Evolutionary conservation across 2,329 filamentous ascomycete species (phyloP), one percentile per base, ranked within the genome.

Genomic region (Xylariales sp.): DNA sequence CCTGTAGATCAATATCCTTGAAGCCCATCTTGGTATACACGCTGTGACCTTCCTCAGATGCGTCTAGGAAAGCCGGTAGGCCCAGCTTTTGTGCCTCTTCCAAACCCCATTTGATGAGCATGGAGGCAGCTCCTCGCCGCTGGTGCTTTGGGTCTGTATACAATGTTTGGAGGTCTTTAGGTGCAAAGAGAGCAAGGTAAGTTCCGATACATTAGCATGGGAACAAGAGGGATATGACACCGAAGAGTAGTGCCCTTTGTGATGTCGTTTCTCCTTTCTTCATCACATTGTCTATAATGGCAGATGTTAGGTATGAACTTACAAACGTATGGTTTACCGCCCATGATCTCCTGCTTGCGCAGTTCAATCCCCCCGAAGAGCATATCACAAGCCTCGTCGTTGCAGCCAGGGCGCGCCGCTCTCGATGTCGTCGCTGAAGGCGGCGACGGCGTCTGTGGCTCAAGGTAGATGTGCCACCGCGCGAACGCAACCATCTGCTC

Each of bases 131-230:
- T 2, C 63, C 65, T n/a, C 62, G 60, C 6, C 58, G 44, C 33
- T 65, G 59, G 33, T 66, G 61, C 11, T 62, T 54, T 0, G 66
- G 66, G 38, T 65, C 57, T n/a, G 64, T 65, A n/a, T 55, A 54
- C 5, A 69, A 52, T 21, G 55, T 43, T 7, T 57, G 50, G 10
- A 67, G 52, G 42, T 64, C 65, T 65, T 15, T n/a, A n/a, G n/a
- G n/a, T n/a, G n/a, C n/a, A n/a, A n/a, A n/a, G n/a, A n/a, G n/a
- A n/a, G n/a, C n/a, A n/a, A n/a, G n/a, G n/a, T n/a, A n/a, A n/a
- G n/a, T n/a, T n/a, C n/a, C n/a, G n/a, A n/a, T n/a, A n/a, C n/a
- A n/a, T n/a, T n/a, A n/a, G n/a, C n/a, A n/a, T n/a, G n/a, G n/a
- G n/a, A n/a, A n/a, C n/a, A n/a, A n/a, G n/a, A n/a, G n/a, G n/a